phyloP scores from a whole-genome alignment of 208 protist genomes.

The Strigomonas culicis region DNA sequence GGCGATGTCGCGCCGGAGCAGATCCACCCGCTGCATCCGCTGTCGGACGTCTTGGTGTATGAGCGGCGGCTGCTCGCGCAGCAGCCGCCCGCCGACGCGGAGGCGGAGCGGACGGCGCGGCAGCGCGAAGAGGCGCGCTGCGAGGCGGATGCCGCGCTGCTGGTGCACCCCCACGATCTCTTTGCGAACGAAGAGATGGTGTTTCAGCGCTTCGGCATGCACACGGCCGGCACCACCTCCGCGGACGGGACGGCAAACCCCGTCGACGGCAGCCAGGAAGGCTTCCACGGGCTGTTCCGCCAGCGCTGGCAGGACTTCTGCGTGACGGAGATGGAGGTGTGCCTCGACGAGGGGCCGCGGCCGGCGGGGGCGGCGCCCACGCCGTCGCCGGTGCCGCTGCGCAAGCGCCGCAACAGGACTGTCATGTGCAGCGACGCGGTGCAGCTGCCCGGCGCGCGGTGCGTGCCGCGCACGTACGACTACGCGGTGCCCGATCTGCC shows the following conservation, averaged over 20 bases:
- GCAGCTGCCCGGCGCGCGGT: background rate
- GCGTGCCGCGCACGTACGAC: background rate
- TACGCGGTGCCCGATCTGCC: constrained; percentile 37
- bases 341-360: constrained; percentile 30
- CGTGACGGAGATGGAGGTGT: constrained; percentile 37
- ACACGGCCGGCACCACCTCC: constrained; percentile 39
- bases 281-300: constrained; percentile 8
- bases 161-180: constrained; percentile 33
- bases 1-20: constrained; percentile 1
- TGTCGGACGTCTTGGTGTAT: constrained; percentile 26
- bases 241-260: background rate
- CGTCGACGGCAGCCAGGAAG: background rate
- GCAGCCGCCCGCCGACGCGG: constrained; percentile 6
- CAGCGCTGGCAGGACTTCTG: constrained; percentile 45
- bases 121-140: constrained; percentile 14
- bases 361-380: constrained; percentile 48
- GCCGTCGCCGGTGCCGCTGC: constrained; percentile 21
- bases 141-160: no score
- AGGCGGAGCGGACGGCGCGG: constrained; percentile 9
- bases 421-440: background rate
- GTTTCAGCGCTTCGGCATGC: constrained; percentile 74
- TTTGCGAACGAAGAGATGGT: constrained; percentile 57
- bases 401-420: background rate
- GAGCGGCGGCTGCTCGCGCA: constrained; percentile 5
- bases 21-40: constrained; percentile 22